Percentiles rank a stretch among this genome's conserved stretches.
phyloP scores from a whole-genome alignment of 1,284 basidiomycete genomes.

The Marasmius tenuissimus region DNA sequence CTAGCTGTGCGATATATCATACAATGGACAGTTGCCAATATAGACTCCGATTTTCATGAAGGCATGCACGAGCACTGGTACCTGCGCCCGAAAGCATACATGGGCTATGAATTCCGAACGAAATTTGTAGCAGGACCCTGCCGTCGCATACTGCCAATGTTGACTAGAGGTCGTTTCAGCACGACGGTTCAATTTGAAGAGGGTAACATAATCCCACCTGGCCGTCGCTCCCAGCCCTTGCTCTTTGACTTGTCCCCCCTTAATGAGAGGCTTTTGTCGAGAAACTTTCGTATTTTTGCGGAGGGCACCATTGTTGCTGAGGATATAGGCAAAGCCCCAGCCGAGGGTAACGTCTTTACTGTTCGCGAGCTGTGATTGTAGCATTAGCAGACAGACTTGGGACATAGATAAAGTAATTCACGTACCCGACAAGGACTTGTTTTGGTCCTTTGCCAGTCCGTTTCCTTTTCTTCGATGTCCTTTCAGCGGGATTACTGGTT shows the following conservation, averaged over 20 bases:
- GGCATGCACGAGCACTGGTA: slow-evolving; percentile 20
- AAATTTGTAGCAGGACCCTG: slow-evolving; percentile 30
- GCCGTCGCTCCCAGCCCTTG: slow-evolving; percentile 43
- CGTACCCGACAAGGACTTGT: slow-evolving; percentile 25
- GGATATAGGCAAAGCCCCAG: slow-evolving; percentile 9
- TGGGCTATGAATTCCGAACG: slow-evolving; percentile 23
- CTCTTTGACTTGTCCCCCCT: slow-evolving; percentile 29
- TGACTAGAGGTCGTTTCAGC: slow-evolving; percentile 19
- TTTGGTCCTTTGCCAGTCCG: slow-evolving; percentile 14
- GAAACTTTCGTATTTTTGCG: slow-evolving; percentile 20
- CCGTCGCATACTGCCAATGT: slow-evolving; percentile 30
- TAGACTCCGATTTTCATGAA: slow-evolving; percentile 22
- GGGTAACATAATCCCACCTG: slow-evolving; percentile 29
- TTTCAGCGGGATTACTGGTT: slow-evolving; percentile 17
- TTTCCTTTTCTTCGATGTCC: slow-evolving; percentile 21
- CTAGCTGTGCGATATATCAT: background rate
- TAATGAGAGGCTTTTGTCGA: slow-evolving; percentile 27
- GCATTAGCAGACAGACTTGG: slow-evolving; percentile 7
- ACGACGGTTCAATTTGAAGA: background rate
- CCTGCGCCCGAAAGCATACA: too few relatives aligned
- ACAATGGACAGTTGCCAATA: background rate
- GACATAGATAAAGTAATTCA: slow-evolving; percentile 23
- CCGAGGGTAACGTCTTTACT: slow-evolving; percentile 27
- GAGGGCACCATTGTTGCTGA: slow-evolving; percentile 23
- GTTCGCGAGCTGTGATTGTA: slow-evolving; percentile 22